Percentiles rank a stretch among this genome's conserved stretches.
Evolutionary conservation across 768 basidiomycete genomes (phyloP).

Genomic region (Scleroderma bovista): DNA sequence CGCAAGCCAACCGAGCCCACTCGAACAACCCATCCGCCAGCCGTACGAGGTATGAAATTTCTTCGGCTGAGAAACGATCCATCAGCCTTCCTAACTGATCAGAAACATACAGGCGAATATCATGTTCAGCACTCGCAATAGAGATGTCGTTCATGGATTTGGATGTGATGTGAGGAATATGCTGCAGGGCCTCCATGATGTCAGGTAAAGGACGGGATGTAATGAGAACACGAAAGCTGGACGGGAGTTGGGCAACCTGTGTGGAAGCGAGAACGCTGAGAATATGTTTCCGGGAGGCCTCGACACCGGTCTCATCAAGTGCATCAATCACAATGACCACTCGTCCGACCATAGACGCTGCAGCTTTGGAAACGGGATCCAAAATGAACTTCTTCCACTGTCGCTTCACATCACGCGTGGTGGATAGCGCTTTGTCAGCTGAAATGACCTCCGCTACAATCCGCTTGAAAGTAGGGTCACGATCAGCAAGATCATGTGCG

Average conservation of each 20-base stretch:
- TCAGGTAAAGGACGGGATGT: background rate
- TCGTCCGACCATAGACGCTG: background rate
- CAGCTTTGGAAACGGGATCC: background rate
- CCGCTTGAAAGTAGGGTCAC: conserved; percentile 3
- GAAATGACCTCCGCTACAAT: background rate
- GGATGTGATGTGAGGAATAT: no score
- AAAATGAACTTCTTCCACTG: background rate
- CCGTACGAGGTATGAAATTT: background rate
- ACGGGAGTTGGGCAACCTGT: background rate
- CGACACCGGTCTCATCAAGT: background rate
- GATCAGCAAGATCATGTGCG: conserved; percentile 12
- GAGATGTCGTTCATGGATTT: no score
- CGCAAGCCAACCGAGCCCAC: conserved; percentile 6
- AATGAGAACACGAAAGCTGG: background rate
- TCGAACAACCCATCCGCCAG: conserved; percentile 1
- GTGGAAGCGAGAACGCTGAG: background rate
- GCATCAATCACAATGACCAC: background rate
- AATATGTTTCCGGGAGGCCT: background rate
- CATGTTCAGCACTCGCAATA: no score
- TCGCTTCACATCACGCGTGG: background rate
- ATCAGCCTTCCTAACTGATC: no score
- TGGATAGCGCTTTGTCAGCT: background rate
- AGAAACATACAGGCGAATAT: no score
- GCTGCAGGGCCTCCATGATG: no score
- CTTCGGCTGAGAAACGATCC: no score